phyloP scores from a whole-genome alignment of 768 basidiomycete species.

The Dacryopinax primogenitus region DNA sequence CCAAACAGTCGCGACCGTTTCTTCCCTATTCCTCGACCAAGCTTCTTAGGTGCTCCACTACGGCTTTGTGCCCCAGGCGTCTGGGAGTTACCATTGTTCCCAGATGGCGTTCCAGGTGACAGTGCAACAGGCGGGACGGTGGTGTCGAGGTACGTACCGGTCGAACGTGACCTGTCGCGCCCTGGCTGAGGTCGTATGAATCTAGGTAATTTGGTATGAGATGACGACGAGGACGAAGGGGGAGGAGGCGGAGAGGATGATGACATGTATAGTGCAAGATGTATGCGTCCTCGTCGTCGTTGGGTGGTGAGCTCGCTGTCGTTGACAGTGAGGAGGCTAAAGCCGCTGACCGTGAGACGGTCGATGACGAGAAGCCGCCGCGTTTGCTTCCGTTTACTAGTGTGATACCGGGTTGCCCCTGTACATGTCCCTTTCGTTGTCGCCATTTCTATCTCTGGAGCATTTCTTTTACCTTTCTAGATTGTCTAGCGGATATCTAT shows the following conservation, averaged over 20 bases:
- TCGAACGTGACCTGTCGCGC: conserved; percentile 6
- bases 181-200: not conserved
- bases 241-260: not conserved
- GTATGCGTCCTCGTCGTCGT: conserved; percentile 4
- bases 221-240: not conserved
- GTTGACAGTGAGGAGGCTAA: not conserved
- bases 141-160: not conserved
- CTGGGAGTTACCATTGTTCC: not conserved
- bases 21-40: not conserved
- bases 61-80: not conserved
- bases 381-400: not conserved
- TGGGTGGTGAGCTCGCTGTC: not conserved
- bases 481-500: too few relatives aligned
- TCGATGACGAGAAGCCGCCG: conserved; percentile 8
- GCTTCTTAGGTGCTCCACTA: not conserved
- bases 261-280: not conserved
- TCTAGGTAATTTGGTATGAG: not conserved
- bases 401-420: conserved; percentile 7
- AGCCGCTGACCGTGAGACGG: not conserved
- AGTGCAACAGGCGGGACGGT: not conserved
- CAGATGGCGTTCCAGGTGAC: not conserved
- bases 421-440: too few relatives aligned
- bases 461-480: too few relatives aligned
- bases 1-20: not conserved
- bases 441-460: not conserved